Evolutionary conservation across 129 eudicot species (phyloP), one percentile per base, ranked within the genome.

Genomic region (Apium graveolens): DNA sequence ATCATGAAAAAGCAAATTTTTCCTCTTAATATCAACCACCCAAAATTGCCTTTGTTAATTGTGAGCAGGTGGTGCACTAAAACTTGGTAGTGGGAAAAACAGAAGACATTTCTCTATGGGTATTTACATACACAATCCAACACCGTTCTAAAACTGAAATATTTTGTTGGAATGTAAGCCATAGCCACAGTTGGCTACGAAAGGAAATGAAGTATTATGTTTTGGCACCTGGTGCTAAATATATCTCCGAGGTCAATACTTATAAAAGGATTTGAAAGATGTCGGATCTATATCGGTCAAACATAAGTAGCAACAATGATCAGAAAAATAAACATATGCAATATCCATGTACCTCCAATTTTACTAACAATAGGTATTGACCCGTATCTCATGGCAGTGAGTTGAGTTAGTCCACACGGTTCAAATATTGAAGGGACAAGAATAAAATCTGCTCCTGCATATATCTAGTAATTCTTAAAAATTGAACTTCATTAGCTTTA

Each of bases 361-460:
- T 92, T 95, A 79, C 97, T 96, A 29, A 95, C 99, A 45, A 92
- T 86, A 27, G 99, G 96, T 79, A 95, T 84, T 18, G 99, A 91
- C 62, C 99, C 99, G 39, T 95, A 95, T 95, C 99, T 87, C 99
- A 95, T 95, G 53, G 99, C 99, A 5, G 88, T 93, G 85, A 95
- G 99, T 84, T 95, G 99, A 72, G 99, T 95, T 39, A 95, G 89
- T 81, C 99, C 99, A 81, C 99, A 95, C n/a, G 99, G 99, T 90
- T 95, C 99, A 78, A 95, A 95, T 71, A 95, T 90, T 46, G 99
- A 95, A 76, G 99, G 99, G 89, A 95, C 99, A 70, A 95, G 78
- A 65, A 95, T 95, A 83, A 95, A 88, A 92, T 95, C 99, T 35
- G 99, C 88, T 75, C 90, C 99, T 69, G 92, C 97, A 69, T 95